phyloP scores from a whole-genome alignment of 2,329 filamentous ascomycete genomes.

The Akanthomyces uredinophilus region DNA sequence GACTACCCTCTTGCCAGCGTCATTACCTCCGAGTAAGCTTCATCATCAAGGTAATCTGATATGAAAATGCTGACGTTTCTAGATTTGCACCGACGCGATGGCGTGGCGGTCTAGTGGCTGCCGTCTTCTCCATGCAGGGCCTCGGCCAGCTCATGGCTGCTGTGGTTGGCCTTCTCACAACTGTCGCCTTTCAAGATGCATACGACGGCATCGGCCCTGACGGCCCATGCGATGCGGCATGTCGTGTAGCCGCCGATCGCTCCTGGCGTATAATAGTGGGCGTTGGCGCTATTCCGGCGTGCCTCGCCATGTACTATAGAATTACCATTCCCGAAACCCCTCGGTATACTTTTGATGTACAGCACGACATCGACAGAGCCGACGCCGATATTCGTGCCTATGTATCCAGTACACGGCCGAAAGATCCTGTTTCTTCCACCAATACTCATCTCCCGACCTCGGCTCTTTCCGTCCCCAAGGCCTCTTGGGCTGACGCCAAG shows the following conservation, averaged over 20 bases:
- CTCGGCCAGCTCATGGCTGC: constrained; percentile 71
- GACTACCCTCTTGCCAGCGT: constrained; percentile 78
- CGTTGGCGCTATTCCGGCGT: constrained; percentile 71
- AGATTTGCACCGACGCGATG: constrained; percentile 76
- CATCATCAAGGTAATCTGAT: constrained; percentile 7
- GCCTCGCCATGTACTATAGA: constrained; percentile 77
- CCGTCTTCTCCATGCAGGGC: constrained; percentile 82
- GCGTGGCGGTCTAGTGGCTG: constrained; percentile 77
- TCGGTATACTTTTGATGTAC: constrained; percentile 76
- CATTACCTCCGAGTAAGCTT: constrained; percentile 65
- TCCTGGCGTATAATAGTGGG: constrained; percentile 80
- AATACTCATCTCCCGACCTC: constrained; percentile 39
- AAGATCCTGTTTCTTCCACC: neutral
- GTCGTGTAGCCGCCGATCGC: constrained; percentile 67
- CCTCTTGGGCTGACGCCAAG: constrained; percentile 64
- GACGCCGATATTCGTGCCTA: constrained; percentile 65
- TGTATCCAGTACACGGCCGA: constrained; percentile 36
- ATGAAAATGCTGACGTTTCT: constrained; percentile 18
- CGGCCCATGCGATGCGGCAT: constrained; percentile 52
- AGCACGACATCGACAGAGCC: constrained; percentile 69
- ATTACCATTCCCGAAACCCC: constrained; percentile 83
- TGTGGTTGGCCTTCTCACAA: constrained; percentile 65
- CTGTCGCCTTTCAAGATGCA: constrained; percentile 54
- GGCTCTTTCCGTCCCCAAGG: constrained; percentile 58
- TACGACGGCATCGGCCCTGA: constrained; percentile 39